Conservation (phyloP, 2,329 filamentous ascomycete genomes). For the Ceratocystis diversiconidia region DNA sequence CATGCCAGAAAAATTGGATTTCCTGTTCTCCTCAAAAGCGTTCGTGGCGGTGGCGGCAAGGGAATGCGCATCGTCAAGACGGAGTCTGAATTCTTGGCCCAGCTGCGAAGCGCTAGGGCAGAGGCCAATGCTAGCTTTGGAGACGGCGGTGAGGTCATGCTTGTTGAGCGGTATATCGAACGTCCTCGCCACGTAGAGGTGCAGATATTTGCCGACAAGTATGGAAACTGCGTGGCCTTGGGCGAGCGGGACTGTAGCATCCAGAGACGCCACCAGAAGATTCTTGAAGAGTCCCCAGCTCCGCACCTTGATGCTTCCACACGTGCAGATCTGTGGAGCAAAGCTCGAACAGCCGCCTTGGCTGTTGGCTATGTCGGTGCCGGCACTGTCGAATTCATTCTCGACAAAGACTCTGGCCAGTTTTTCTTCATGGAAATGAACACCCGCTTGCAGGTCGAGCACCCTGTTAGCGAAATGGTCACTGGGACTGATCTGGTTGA, state of each 20-base stretch:
- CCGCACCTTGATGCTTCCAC: conserved; percentile 48
- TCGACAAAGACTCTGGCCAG: conserved; percentile 65
- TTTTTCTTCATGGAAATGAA: conserved; percentile 80
- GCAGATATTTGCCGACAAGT: conserved; percentile 73
- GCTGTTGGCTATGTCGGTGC: conserved; percentile 81
- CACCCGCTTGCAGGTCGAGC: conserved; percentile 87
- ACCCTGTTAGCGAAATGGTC: conserved; percentile 70
- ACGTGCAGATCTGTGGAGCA: conserved; percentile 48
- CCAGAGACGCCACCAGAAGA: conserved; percentile 78
- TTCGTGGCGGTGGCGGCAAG: conserved; percentile 69
- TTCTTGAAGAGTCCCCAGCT: conserved; percentile 77
- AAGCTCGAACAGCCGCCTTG: conserved; percentile 50
- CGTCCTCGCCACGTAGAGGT: conserved; percentile 77
- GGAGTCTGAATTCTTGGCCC: conserved; percentile 53
- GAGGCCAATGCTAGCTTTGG: conserved; percentile 70
- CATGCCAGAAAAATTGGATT: conserved; percentile 59
- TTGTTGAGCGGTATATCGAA: conserved; percentile 72
- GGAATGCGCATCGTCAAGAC: conserved; percentile 63
- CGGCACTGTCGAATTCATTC: conserved; percentile 80
- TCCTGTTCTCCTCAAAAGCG: conserved; percentile 66
- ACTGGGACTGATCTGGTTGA: conserved; percentile 66
- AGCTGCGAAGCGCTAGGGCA: conserved; percentile 57
- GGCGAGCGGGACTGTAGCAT: conserved; percentile 82
- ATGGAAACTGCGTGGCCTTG: conserved; percentile 66
- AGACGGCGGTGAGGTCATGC: conserved; percentile 62